Evolutionary conservation across 139 green algal species (phyloP), one percentile per base, ranked within the genome.

Genomic region (Chlorella sp.): DNA sequence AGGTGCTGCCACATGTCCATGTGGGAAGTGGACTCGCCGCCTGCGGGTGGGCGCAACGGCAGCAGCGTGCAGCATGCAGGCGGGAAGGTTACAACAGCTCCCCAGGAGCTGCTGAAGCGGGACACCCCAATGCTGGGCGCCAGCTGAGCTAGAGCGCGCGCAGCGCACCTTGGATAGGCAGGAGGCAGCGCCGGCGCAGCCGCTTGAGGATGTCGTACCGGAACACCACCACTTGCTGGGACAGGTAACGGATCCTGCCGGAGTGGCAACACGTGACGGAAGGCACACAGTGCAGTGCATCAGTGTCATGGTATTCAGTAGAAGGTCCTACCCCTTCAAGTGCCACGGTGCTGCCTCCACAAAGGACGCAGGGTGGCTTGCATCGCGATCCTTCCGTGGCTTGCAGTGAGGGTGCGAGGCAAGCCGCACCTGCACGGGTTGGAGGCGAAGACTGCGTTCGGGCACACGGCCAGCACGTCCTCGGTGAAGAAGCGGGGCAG

Each of bases 341-440:
- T 10, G 42, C 42, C 10, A 55, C 10, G 17, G 17, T 17, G 42
- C 42, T 17, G 42, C 42, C 10, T 26, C 10, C 42, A 55, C 42
- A 17, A 10, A 55, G 42, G 10, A 17, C 42, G 10, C 42, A 55
- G 17, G 42, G 42, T 17, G 17, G 17, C 42, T 17, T 55, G 42
- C 42, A 55, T 55, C 42, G 17, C 10, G 10, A 55, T 55, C 42
- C 10, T 17, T 55, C 10, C 42, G 10, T 34, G 27, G 26, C 60
- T 20, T 30, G 60, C 60, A 66, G 22, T 65, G 59, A 24, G 27
- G 23, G 59, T 65, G n/a, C 26, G 10, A 29, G 26, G 59, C 24
- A 30, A 3, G 2, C 33, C 74, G 2, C 60, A 82, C 80, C 88
- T 82, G 75, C 84, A 93, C 0, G 92, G 92, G 83, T 97, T 97